Conservation (phyloP, 768 basidiomycete species). For the Lactifluus piperatus region DNA sequence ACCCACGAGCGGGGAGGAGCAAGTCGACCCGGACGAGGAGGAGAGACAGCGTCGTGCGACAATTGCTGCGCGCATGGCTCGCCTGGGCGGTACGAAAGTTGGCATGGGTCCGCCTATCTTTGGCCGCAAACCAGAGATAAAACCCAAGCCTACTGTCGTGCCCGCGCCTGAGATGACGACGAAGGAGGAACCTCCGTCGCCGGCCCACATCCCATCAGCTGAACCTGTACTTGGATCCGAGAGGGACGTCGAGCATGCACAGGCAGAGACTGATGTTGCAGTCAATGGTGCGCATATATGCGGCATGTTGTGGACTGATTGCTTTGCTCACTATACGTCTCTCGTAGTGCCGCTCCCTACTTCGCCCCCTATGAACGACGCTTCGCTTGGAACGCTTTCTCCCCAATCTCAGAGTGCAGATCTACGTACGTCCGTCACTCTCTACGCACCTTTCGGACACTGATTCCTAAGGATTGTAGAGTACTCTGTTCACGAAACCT, state of each 20-base stretch:
- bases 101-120: constrained; percentile 75
- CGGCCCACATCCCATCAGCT: background rate
- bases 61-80: constrained; percentile 89
- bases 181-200: constrained; percentile 16
- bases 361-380: background rate
- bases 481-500: background rate
- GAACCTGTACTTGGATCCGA: constrained; percentile 12
- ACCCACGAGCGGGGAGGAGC: constrained; percentile 26
- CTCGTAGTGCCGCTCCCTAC: constrained; percentile 1
- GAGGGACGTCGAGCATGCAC: background rate
- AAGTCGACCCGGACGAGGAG: constrained; percentile 53
- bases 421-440: background rate
- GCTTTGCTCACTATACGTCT: background rate
- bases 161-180: constrained; percentile 19
- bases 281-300: constrained; percentile 10
- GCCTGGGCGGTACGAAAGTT: constrained; percentile 75
- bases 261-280: background rate
- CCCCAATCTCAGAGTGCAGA: background rate
- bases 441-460: background rate
- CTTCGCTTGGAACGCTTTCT: background rate
- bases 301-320: background rate
- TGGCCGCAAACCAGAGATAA: constrained; percentile 41
- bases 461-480: constrained; percentile 1
- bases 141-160: constrained; percentile 25
- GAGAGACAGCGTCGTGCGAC: constrained; percentile 75